A percentile compares a stretch with the other conserved stretches of the same genome.
phyloP scores from a whole-genome alignment of 2,329 filamentous ascomycete genomes.

The Paraphoma chrysanthemicola region DNA sequence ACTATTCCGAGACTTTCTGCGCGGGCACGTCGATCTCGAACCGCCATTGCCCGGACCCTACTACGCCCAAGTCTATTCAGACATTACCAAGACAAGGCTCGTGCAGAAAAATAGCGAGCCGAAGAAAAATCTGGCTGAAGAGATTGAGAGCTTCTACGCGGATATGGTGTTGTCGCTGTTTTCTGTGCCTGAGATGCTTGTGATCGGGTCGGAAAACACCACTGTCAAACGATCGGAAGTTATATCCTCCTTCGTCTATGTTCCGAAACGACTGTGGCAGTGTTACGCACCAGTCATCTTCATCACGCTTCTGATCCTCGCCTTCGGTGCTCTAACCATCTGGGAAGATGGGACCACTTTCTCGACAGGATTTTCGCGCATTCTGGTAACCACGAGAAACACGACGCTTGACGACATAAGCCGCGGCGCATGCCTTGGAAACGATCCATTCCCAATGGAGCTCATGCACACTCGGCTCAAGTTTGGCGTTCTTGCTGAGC shows the following conservation, averaged over 20 bases:
- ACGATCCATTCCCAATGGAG: slow-evolving; percentile 49
- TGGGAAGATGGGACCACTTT: slow-evolving; percentile 45
- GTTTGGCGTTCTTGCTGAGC: slow-evolving; percentile 47
- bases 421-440: slow-evolving; percentile 50
- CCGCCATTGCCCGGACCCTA: slow-evolving; percentile 34
- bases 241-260: slow-evolving; percentile 42
- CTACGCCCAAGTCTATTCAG: slow-evolving; percentile 34
- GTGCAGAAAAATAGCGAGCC: slow-evolving; percentile 44
- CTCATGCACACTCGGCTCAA: slow-evolving; percentile 45
- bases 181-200: slow-evolving; percentile 42
- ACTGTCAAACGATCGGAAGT: slow-evolving; percentile 30
- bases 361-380: slow-evolving; percentile 42
- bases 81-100: slow-evolving; percentile 54
- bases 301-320: slow-evolving; percentile 33
- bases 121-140: slow-evolving; percentile 24
- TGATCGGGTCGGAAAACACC: slow-evolving; percentile 18
- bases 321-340: slow-evolving; percentile 37
- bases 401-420: slow-evolving; percentile 45
- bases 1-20: slow-evolving; percentile 38
- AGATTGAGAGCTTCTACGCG: slow-evolving; percentile 40
- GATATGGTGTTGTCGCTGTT: slow-evolving; percentile 46
- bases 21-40: slow-evolving; percentile 39
- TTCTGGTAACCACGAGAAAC: slow-evolving; percentile 45
- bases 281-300: slow-evolving; percentile 45
- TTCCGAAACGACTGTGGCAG: slow-evolving; percentile 37